These are phyloP conservation scores for Aspergillus cavernicola DNA, from an alignment of 495 filamentous ascomycete genomes.

Conservation along the genomic window DNA sequence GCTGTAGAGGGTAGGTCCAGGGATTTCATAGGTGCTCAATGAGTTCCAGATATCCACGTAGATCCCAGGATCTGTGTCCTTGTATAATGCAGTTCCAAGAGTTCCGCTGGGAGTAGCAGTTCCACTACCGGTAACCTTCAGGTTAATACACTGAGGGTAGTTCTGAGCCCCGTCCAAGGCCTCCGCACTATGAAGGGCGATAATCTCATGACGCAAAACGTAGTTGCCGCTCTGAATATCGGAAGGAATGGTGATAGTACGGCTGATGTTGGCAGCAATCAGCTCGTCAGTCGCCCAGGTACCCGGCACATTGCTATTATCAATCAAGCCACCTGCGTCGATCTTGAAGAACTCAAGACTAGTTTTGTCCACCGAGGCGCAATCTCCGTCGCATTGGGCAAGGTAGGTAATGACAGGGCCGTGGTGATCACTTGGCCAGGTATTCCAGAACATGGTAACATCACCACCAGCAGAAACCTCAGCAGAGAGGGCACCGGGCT, in stretches of 20 bases:
- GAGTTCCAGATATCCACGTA: not conserved
- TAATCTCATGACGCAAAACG: constrained; percentile 73
- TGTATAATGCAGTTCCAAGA: constrained; percentile 57
- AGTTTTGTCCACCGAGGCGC: constrained; percentile 58
- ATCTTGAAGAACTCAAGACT: constrained; percentile 74
- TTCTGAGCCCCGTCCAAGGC: constrained; percentile 61
- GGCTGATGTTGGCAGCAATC: constrained; percentile 59
- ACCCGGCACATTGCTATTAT: constrained; percentile 35
- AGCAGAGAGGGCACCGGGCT: constrained; percentile 48
- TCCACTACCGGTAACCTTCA: constrained; percentile 63
- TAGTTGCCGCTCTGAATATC: constrained; percentile 66
- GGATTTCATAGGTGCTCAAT: not conserved
- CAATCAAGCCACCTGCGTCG: constrained; percentile 55
- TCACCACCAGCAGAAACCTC: constrained; percentile 49
- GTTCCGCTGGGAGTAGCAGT: constrained; percentile 53
- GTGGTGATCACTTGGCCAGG: constrained; percentile 64
- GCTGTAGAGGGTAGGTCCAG: not conserved
- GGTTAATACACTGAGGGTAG: constrained; percentile 75
- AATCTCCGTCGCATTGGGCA: constrained; percentile 64
- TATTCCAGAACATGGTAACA: constrained; percentile 59
- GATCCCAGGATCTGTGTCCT: constrained; percentile 10
- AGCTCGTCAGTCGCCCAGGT: constrained; percentile 65
- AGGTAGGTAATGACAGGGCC: constrained; percentile 74
- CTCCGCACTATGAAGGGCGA: constrained; percentile 64
- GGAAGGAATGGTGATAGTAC: constrained; percentile 62